Conservation (phyloP, 2,329 filamentous ascomycete species). For the Sporothrix brasiliensis region DNA sequence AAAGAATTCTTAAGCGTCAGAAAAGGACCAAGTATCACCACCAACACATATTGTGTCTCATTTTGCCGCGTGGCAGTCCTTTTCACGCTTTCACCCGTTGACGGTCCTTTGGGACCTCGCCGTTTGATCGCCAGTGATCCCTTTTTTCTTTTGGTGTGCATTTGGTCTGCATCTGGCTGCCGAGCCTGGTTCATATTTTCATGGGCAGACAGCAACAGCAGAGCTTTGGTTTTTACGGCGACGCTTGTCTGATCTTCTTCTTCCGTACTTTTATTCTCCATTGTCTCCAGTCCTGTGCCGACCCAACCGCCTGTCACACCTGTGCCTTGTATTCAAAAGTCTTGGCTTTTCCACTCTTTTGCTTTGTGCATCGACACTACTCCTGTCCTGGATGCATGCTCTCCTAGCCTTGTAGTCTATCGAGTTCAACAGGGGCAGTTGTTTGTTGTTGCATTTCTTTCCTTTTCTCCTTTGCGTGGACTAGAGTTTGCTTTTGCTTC, state of each 20-base stretch:
- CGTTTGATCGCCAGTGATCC: slow-evolving; percentile 27
- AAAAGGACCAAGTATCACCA: not conserved
- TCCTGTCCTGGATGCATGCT: not conserved
- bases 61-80: not conserved
- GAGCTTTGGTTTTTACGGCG: not conserved
- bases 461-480: not conserved
- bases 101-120: not conserved
- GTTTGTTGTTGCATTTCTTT: slow-evolving; percentile 4
- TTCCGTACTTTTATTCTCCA: slow-evolving; percentile 2
- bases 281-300: not conserved
- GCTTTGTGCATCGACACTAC: not conserved
- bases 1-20: not conserved
- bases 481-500: too few species aligned
- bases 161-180: not conserved
- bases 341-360: slow-evolving; percentile 22
- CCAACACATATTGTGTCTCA: not conserved
- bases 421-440: not conserved
- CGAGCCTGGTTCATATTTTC: slow-evolving; percentile 5
- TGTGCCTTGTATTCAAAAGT: slow-evolving; percentile 15
- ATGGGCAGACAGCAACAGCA: not conserved
- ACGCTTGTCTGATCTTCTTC: not conserved
- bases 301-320: not conserved
- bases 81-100: not conserved
- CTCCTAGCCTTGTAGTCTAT: not conserved
- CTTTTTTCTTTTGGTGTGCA: not conserved